These are phyloP conservation scores for Trametes coccinea DNA, from an alignment of 768 basidiomycete genomes.

Conservation along the genomic window DNA sequence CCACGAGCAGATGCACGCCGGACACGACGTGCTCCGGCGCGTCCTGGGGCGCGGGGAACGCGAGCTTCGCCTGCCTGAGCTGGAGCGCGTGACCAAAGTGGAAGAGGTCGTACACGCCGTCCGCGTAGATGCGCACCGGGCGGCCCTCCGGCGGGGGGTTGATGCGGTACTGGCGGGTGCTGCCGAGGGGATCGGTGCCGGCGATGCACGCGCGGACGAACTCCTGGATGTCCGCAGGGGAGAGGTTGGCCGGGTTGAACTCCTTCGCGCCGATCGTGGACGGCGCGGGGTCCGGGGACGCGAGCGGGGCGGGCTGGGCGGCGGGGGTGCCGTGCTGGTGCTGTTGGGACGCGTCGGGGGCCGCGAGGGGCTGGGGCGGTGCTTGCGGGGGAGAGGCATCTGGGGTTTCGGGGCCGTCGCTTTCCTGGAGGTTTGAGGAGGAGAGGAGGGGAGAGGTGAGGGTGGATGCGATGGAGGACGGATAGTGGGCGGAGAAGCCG, in stretches of 20 bases:
- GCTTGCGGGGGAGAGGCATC: conserved; percentile 13
- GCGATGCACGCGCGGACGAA: conserved; percentile 78
- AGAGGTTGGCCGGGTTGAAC: conserved; percentile 69
- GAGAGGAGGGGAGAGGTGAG: conserved; percentile 18
- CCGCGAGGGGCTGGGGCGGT: not conserved
- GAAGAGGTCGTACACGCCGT: conserved; percentile 97
- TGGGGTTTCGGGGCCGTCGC: conserved; percentile 14
- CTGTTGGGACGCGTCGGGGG: conserved; percentile 2
- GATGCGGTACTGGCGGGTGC: conserved; percentile 63
- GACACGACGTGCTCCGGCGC: conserved; percentile 36
- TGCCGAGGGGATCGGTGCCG: conserved; percentile 52
- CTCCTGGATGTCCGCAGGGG: conserved; percentile 73
- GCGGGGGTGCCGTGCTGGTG: conserved; percentile 15
- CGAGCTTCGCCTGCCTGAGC: conserved; percentile 93
- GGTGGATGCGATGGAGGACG: conserved; percentile 26
- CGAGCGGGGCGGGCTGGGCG: conserved; percentile 14
- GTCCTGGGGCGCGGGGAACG: conserved; percentile 50
- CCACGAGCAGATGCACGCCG: conserved; percentile 85
- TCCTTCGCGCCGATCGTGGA: conserved; percentile 29
- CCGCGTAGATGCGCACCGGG: conserved; percentile 90
- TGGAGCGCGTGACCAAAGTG: conserved; percentile 98
- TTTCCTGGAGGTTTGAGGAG: conserved; percentile 15
- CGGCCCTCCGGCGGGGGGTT: conserved; percentile 79
- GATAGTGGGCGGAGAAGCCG: conserved; percentile 21
- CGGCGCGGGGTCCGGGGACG: conserved; percentile 24